Base-by-base conservation (phyloP, 768 basidiomycete genomes). In the Favolaschia claudopus region DNA sequence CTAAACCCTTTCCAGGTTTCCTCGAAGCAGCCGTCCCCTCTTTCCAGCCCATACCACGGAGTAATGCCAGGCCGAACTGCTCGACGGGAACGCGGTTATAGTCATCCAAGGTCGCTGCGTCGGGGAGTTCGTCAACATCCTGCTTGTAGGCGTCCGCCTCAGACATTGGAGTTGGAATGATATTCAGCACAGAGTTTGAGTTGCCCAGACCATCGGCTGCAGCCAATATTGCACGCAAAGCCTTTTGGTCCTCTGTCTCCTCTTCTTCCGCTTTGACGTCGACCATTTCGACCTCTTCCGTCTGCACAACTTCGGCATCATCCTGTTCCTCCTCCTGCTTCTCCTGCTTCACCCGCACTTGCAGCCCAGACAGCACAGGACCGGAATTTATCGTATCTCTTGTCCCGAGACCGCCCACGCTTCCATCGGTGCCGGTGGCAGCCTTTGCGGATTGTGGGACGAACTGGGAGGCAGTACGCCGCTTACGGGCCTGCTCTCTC, bases 41-140 rank as follows among this genome's bases (percentile, higher is more conserved):
- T 59, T 92, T 92, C 95, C 95, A 98, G 3, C 96, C 96, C 97
- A 99, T 99, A 0, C 96, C 96, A 40, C 95, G 85, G 5, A 97
- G 80, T 66, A 99, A 83, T 7, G 97, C 97, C 5, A 91, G 88
- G 7, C 97, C 96, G 64, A 99, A 99, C 54, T 93, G 90, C 6
- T 91, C 89, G 15, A 99, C 89, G 0, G 97, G 97, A 0, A 98
- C 86, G 19, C 94, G 89, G 32, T 86, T 85, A 69, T 99, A 99
- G 72, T 96, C 96, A 0, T 92, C 88, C 17, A 92, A 74, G 0
- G 91, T 87, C 1, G 95, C 87, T 49, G 74, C 72, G 7, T 91
- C 90, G 0, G 93, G 93, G 6, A 96, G 84, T 14, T 88, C 88
- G 17, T 81, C 81, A 4, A 99, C 82, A 69, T 98, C 96, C 72